phyloP scores from a whole-genome alignment of 225 moss, liverwort and hornwort species.

The Pseudoscleropodium purum region DNA sequence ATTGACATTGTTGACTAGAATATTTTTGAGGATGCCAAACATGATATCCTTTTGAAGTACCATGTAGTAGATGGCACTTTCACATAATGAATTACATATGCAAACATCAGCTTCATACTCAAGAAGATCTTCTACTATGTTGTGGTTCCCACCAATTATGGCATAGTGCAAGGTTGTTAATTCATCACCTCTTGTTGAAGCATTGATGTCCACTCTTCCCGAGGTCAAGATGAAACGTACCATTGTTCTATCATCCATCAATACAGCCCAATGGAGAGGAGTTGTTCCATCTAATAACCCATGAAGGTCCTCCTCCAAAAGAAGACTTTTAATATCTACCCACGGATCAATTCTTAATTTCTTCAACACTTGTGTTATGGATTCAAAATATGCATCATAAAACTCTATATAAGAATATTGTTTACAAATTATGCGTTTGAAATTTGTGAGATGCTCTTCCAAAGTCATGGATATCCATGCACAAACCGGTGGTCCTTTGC shows the following conservation, averaged over 20 bases:
- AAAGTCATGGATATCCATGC: neutral
- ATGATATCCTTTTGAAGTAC: neutral
- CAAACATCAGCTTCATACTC: neutral
- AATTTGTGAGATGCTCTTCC: neutral
- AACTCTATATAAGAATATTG: accelerated
- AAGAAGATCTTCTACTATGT: neutral
- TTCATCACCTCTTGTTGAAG: neutral
- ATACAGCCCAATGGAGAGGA: neutral
- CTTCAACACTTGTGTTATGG: accelerated
- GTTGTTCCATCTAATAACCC: accelerated
- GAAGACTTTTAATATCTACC: too few species aligned
- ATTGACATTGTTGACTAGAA: neutral
- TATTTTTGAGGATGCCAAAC: neutral
- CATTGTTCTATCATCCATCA: neutral
- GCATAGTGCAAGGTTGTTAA: neutral
- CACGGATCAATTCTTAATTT: neutral
- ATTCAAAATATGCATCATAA: accelerated
- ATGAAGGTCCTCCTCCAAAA: too few species aligned
- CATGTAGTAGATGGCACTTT: neutral
- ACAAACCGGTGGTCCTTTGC: accelerated
- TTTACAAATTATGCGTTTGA: neutral
- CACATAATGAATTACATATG: too few species aligned
- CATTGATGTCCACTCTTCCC: neutral
- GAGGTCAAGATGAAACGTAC: neutral
- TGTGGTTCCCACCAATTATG: accelerated